These are phyloP conservation scores for Didymella segeticola DNA, from an alignment of 2,329 filamentous ascomycete genomes.

Conservation along the genomic window DNA sequence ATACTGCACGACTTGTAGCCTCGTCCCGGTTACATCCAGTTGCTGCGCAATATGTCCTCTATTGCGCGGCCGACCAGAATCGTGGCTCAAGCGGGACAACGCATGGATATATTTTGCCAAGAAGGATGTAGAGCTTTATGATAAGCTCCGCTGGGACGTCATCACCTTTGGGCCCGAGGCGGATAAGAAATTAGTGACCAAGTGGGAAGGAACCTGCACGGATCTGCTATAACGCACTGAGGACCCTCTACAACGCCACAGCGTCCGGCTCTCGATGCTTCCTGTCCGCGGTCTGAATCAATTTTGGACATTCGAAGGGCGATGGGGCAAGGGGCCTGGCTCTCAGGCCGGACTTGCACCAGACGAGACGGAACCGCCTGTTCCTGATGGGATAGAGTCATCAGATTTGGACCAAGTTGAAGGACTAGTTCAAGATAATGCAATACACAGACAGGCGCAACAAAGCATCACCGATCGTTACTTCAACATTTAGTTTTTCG, in stretches of 20 bases:
- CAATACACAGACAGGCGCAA: too few species aligned
- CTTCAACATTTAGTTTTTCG: too few species aligned
- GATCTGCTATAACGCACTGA: not conserved
- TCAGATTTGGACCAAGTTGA: not conserved
- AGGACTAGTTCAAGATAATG: too few species aligned
- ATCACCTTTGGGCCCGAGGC: not conserved
- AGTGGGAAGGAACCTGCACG: not conserved
- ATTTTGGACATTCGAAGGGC: not conserved
- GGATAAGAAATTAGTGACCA: not conserved
- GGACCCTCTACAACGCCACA: not conserved
- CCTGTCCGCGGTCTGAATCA: not conserved
- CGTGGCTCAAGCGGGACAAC: not conserved
- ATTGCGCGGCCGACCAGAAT: not conserved
- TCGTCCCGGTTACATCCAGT: not conserved
- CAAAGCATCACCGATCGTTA: too few species aligned
- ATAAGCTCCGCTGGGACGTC: not conserved
- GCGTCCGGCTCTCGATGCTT: not conserved
- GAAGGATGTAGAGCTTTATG: not conserved
- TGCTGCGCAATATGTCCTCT: not conserved
- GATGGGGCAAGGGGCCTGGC: not conserved
- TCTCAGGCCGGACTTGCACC: not conserved
- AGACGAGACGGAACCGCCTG: not conserved
- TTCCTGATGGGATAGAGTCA: not conserved
- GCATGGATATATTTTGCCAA: not conserved
- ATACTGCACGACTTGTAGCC: not conserved